These are phyloP conservation scores for Fusarium clavum DNA, from an alignment of 2,329 filamentous ascomycete genomes.

Conservation along the genomic window DNA sequence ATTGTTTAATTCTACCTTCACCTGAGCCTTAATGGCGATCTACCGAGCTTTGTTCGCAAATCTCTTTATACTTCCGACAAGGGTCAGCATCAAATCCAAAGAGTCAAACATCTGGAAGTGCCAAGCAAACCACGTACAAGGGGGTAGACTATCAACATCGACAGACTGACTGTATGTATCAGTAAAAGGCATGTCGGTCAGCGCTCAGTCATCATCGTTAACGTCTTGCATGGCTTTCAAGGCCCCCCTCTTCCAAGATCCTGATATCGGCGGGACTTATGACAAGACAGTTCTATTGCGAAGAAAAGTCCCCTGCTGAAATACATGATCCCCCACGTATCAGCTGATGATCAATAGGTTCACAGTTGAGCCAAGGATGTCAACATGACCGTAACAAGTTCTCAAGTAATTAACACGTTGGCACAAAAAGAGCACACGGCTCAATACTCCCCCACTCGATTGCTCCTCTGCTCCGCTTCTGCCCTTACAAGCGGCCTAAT, in stretches of 20 bases:
- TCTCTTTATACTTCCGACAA: slow-evolving; percentile 19
- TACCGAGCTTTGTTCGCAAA: slow-evolving; percentile 26
- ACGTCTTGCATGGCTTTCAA: background rate
- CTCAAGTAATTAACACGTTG: background rate
- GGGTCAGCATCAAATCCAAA: slow-evolving; percentile 10
- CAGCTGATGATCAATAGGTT: slow-evolving; percentile 3
- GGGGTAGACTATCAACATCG: background rate
- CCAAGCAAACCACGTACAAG: slow-evolving; percentile 20
- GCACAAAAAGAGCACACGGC: background rate
- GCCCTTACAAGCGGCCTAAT: background rate
- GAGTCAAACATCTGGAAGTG: slow-evolving; percentile 3
- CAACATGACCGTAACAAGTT: background rate
- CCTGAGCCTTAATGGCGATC: slow-evolving; percentile 40
- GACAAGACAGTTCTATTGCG: background rate
- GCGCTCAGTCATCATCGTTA: background rate
- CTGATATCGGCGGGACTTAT: background rate
- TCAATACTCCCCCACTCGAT: slow-evolving; percentile 23
- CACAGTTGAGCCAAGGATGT: background rate
- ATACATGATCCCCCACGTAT: background rate
- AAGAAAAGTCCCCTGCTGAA: background rate
- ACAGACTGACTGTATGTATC: background rate
- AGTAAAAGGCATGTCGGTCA: slow-evolving; percentile 7
- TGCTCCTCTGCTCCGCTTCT: slow-evolving; percentile 23
- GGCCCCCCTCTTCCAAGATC: background rate
- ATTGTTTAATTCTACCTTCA: slow-evolving; percentile 30